Evolutionary conservation across 805 yeast genomes (phyloP).

Genomic region (Metschnikowia cubensis): DNA sequence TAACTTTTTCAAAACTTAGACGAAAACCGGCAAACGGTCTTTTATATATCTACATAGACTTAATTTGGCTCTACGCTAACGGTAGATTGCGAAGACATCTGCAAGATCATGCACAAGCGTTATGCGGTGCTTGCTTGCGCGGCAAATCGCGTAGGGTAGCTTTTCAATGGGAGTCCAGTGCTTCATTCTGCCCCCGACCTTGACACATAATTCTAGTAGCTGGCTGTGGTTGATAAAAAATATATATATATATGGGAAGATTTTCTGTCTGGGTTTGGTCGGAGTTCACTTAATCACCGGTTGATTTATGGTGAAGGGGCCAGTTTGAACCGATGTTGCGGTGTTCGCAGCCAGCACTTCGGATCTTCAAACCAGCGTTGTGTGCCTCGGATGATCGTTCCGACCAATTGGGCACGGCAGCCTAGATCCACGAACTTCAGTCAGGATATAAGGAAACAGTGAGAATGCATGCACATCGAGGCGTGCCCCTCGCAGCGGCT

Average conservation of each 20-base stretch:
- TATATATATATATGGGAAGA: no score
- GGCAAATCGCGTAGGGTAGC: not conserved
- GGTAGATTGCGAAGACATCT: not conserved
- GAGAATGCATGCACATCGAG: no score
- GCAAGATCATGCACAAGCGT: conserved; percentile 6
- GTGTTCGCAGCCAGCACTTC: conserved; percentile 2
- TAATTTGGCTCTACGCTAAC: not conserved
- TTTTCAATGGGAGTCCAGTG: not conserved
- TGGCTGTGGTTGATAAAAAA: no score
- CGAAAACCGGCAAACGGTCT: not conserved
- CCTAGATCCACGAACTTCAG: not conserved
- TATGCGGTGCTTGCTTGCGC: conserved; percentile 1
- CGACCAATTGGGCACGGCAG: not conserved
- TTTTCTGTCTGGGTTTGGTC: no score
- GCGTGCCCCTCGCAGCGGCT: no score
- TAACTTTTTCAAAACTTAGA: no score
- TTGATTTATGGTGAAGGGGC: not conserved
- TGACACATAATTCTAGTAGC: no score
- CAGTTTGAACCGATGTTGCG: not conserved
- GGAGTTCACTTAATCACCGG: no score
- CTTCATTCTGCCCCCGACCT: no score
- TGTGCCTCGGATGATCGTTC: not conserved
- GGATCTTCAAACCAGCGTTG: not conserved
- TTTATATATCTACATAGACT: not conserved
- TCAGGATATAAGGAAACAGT: no score